Base-by-base conservation (phyloP, 108 stramenopile genomes). In the Cyclotella choctawhatcheeana region DNA sequence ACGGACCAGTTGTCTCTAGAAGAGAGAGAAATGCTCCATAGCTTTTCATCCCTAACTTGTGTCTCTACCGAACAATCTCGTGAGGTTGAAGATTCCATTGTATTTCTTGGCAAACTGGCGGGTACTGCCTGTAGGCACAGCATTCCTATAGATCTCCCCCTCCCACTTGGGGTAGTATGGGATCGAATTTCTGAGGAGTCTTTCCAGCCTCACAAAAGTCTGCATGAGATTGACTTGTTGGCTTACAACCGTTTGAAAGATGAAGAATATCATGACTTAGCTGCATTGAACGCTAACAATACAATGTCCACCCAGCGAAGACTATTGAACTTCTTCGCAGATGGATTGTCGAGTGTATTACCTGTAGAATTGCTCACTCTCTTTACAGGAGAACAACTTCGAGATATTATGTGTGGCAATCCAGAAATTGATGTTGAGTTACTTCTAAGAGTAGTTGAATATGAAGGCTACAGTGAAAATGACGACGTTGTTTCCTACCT, bases 361-460 rank as follows among this genome's bases (percentile, higher is more conserved):
- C 98, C 98, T 2, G 71, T 88, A 30, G 98, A 98, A 67, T 52
- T 98, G 0, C 74, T 99, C 24, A 81, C 97, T 3, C 58, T 97
- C 35, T 91, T 99, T 54, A 82, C 90, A 13, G 95, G 89, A 40
- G 80, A 83, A 34, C 97, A 98, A 68, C 69, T 98, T 21, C 87
- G 95, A 50, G 92, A 92, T 48, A 53, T 92, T 22, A 32, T 98
- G 27, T 97, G 96, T 63, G 98, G 98, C 20, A 90, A 88, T 53
- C 86, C 88, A 22, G 97, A 96, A n/a, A 85, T 99, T 50, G 97
- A 98, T 72, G 93, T 99, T n/a, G 96, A 96, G 47, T 60, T 97
- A 25, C 81, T 99, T 18, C 74, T 82, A 59, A 76, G 71, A 53
- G 89, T 95, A 53, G 95, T 95, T 10, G 97, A 97, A 74, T 98